Conservation (phyloP, 306 rosid genomes). For the Castanospermum australe region DNA sequence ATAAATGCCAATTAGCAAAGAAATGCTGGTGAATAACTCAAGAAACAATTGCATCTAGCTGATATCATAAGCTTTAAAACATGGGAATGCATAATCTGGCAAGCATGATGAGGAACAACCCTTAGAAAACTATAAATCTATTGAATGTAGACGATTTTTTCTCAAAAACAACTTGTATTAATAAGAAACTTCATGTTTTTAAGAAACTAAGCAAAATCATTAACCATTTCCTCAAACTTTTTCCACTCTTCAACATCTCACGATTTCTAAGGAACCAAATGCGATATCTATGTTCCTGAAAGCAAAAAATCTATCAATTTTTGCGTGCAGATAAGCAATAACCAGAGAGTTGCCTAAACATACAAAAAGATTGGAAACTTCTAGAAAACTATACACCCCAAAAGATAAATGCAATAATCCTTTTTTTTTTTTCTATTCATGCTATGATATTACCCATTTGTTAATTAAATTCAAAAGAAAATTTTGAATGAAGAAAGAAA, state of each 20-base stretch:
- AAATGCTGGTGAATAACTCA: background rate
- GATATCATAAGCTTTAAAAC: background rate
- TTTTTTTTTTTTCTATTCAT: background rate
- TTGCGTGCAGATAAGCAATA: background rate
- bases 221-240: background rate
- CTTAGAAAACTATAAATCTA: background rate
- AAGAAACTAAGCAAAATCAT: background rate
- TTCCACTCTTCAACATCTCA: background rate
- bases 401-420: constrained; percentile 1
- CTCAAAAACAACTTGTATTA: background rate
- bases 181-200: background rate
- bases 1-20: constrained; percentile 24
- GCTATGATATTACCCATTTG: background rate
- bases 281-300: background rate
- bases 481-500: background rate
- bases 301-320: background rate
- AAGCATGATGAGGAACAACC: background rate
- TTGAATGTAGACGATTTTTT: background rate
- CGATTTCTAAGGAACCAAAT: constrained; percentile 14
- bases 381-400: background rate
- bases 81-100: background rate
- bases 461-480: background rate
- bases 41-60: constrained; percentile 9
- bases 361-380: constrained; percentile 27
- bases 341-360: background rate